Evolutionary conservation across 1,139 yeast species (phyloP), one percentile per base, ranked within the genome.

Genomic region (Yamadazyma trypodendri): DNA sequence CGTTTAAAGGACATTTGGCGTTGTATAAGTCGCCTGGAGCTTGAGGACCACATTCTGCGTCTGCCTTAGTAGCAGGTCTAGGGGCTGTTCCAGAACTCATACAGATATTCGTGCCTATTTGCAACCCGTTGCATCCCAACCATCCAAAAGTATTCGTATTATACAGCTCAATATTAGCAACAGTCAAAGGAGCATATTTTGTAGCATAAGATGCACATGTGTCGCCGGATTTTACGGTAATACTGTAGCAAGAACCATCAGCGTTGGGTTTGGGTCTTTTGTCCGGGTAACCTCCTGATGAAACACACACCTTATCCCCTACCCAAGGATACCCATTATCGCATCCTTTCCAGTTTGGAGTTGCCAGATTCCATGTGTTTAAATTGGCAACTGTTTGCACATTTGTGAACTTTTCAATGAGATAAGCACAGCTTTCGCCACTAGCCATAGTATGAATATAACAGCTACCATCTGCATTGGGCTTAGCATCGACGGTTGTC

Each of bases 131-230:
- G 34, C 53, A 49, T n/a, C 53, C 50, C 21, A 28, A 20, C 54
- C 54, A 49, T 11, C 37, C 39, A 30, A 34, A 48, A 21, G 48
- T 48, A 6, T 50, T 38, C 11, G 24, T 25, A 18, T 38, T 38
- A 16, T 34, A 38, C 11, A 12, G 17, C n/a, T 47, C 54, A 20
- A 38, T 12, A n/a, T 31, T 16, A 6, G 49, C 46, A 2, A 68
- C 55, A 15, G 70, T 46, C 33, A 73, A 69, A 3, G 35, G 30
- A n/a, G 74, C 74, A 51, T 71, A 40, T 12, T 35, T 24, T 6
- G 25, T 22, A 9, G 30, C 37, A 18, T 28, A 20, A 4, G 25
- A 17, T 4, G 25, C 32, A 40, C 43, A 42, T 6, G 35, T 32
- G 34, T 42, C 43, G 5, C 45, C 45, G 7, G 23, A 18, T 24